phyloP scores from a whole-genome alignment of 805 yeast species.

The Kodamaea nitidulidarum region DNA sequence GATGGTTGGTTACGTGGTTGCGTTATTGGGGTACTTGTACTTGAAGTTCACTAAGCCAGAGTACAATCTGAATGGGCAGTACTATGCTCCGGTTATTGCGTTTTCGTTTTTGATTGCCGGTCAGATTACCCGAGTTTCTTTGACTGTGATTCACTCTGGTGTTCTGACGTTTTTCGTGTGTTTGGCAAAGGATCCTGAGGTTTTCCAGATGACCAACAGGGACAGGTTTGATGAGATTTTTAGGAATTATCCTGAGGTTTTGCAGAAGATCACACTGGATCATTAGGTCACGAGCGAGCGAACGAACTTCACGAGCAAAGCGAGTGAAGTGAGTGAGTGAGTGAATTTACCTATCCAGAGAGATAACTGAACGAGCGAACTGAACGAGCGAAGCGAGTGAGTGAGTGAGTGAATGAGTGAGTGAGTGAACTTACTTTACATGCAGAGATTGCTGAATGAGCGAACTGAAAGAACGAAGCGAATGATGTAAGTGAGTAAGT shows the following conservation, averaged over 20 bases:
- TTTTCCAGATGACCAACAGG: constrained; percentile 70
- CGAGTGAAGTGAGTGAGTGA: no score
- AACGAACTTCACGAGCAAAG: no score
- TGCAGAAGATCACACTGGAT: constrained; percentile 45
- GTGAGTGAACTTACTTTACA: no score
- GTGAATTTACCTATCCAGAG: no score
- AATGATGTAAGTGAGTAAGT: no score
- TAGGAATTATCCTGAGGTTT: constrained; percentile 63
- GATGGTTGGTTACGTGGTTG: constrained; percentile 60
- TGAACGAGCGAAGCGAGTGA: no score
- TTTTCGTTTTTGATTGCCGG: constrained; percentile 68
- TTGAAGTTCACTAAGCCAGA: constrained; percentile 63
- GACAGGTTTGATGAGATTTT: constrained; percentile 59
- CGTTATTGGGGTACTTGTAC: constrained; percentile 61
- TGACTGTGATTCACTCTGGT: constrained; percentile 76
- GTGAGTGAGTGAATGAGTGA: no score
- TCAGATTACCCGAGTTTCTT: constrained; percentile 70
- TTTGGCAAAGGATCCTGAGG: constrained; percentile 79
- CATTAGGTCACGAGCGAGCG: no score
- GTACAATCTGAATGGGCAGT: constrained; percentile 56
- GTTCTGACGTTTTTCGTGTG: constrained; percentile 81
- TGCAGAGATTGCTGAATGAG: no score
- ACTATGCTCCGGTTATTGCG: constrained; percentile 70
- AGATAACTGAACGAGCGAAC: no score
- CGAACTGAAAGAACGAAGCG: no score